phyloP scores from a whole-genome alignment of 164 flowering plant species.

The Houttuynia cordata region DNA sequence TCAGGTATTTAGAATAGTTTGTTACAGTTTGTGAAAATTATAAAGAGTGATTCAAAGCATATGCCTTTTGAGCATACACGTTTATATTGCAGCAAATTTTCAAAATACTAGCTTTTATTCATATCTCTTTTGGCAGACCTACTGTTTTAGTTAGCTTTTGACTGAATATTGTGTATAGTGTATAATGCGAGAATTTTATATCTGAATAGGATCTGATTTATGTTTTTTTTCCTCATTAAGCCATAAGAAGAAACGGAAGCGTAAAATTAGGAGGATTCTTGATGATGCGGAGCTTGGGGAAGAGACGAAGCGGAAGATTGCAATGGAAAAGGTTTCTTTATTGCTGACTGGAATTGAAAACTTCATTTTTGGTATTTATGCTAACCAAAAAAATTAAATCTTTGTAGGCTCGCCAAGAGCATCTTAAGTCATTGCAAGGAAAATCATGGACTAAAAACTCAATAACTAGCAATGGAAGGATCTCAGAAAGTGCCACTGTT shows the following conservation, averaged over 20 bases:
- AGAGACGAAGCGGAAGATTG: slow-evolving; percentile 90
- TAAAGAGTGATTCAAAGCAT: not conserved
- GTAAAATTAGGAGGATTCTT: slow-evolving; percentile 73
- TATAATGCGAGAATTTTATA: no score
- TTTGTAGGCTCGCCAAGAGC: slow-evolving; percentile 91
- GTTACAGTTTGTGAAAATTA: not conserved
- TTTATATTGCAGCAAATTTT: no score
- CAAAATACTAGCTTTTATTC: no score
- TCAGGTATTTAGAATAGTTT: slow-evolving; percentile 28
- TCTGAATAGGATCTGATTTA: not conserved
- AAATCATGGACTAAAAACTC: slow-evolving; percentile 33
- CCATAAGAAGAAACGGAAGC: slow-evolving; percentile 45
- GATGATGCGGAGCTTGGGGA: slow-evolving; percentile 95
- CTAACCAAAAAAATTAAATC: not conserved
- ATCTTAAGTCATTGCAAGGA: slow-evolving; percentile 68
- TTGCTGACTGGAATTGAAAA: not conserved
- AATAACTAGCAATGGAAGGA: slow-evolving; percentile 24
- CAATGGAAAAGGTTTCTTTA: slow-evolving; percentile 78
- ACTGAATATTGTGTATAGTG: no score
- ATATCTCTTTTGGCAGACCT: not conserved
- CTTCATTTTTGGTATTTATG: not conserved
- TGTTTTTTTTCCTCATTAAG: slow-evolving; percentile 17
- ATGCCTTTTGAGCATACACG: not conserved
- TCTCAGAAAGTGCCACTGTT: slow-evolving; percentile 37
- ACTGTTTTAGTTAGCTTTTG: no score